A percentile compares a stretch with the other conserved stretches of the same genome.
phyloP scores from a whole-genome alignment of 2,329 filamentous ascomycete species.

The Cercospora zeae-maydis region DNA sequence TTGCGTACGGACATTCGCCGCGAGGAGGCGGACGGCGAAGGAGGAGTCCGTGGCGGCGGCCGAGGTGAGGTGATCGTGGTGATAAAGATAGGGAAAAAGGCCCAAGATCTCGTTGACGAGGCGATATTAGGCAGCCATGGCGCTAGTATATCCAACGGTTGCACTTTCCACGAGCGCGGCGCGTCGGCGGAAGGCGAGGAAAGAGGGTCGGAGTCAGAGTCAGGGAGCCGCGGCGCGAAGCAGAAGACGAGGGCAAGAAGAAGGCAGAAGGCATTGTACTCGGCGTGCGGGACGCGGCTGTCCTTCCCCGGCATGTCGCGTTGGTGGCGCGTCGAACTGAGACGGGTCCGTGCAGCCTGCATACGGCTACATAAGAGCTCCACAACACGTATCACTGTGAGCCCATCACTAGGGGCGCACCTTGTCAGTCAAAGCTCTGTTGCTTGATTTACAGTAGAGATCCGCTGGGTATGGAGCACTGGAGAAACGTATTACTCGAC shows the following conservation, averaged over 20 bases:
- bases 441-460: too few species aligned
- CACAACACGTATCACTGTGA: background rate
- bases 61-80: background rate
- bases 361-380: background rate
- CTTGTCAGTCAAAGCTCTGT: too few species aligned
- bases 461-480: background rate
- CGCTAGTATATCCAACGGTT: background rate
- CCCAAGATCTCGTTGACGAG: too few species aligned
- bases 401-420: too few species aligned
- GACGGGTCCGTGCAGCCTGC: background rate
- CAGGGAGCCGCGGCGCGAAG: background rate
- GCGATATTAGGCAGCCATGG: background rate
- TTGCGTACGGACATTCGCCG: background rate
- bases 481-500: background rate
- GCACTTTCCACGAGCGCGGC: background rate
- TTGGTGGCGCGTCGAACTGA: background rate
- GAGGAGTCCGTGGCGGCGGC: background rate
- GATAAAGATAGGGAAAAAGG: background rate
- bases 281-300: background rate
- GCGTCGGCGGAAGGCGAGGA: background rate
- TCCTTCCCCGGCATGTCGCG: background rate
- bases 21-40: background rate
- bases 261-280: background rate
- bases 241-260: background rate
- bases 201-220: background rate